These are phyloP conservation scores for Hevea brasiliensis DNA, from an alignment of 345 rosid genomes.

Conservation along the genomic window DNA sequence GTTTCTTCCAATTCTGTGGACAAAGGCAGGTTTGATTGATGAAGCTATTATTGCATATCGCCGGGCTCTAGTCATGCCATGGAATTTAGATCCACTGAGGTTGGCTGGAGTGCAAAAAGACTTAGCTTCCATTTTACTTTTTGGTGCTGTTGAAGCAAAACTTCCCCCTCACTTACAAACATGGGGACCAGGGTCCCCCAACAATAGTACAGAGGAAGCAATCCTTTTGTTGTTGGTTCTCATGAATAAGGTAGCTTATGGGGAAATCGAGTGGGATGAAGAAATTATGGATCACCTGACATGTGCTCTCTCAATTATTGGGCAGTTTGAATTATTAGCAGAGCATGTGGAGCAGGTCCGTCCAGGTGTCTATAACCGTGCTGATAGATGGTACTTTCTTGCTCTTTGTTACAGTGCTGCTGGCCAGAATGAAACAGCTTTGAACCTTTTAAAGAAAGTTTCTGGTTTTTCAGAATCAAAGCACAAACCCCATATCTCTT, in stretches of 20 bases:
- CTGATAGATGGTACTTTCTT: constrained; percentile 87
- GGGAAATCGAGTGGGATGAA: constrained; percentile 75
- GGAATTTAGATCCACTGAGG: constrained; percentile 80
- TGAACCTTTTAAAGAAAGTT: constrained; percentile 69
- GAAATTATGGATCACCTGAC: constrained; percentile 83
- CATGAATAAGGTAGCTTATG: constrained; percentile 60
- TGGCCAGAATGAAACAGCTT: constrained; percentile 62
- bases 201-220: constrained; percentile 74
- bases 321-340: constrained; percentile 66
- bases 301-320: constrained; percentile 72
- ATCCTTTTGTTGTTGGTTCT: constrained; percentile 69
- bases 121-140: constrained; percentile 71
- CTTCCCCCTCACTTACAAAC: constrained; percentile 41
- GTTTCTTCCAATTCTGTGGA: constrained; percentile 78
- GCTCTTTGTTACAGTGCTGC: constrained; percentile 87
- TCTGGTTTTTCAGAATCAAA: constrained; percentile 70
- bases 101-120: constrained; percentile 75
- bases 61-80: constrained; percentile 67
- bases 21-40: constrained; percentile 58
- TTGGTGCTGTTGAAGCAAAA: constrained; percentile 70
- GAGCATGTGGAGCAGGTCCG: constrained; percentile 67
- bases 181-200: constrained; percentile 42
- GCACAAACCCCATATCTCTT: constrained; percentile 47
- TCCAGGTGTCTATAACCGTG: constrained; percentile 67
- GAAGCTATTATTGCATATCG: constrained; percentile 77